Evolutionary conservation across 352 stramenopile genomes (phyloP).

Genomic region (Globisporangium perplexum): DNA sequence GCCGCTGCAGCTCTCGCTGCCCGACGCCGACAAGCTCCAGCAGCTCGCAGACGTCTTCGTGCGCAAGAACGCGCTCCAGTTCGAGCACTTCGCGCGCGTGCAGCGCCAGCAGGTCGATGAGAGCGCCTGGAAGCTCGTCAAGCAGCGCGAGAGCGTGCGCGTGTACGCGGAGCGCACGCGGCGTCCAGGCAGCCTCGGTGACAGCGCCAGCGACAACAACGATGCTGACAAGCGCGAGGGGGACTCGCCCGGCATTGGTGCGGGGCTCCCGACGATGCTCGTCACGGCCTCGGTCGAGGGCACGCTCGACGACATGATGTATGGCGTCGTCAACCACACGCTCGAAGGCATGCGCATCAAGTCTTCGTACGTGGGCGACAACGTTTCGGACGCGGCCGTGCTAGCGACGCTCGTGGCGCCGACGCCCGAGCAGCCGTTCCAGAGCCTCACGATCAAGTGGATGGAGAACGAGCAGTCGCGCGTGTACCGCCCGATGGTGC

Average conservation of each 20-base stretch:
- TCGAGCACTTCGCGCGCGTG: conserved; percentile 20
- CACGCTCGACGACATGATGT: conserved; percentile 22
- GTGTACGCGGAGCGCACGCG: conserved; percentile 25
- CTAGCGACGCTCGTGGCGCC: conserved; percentile 6
- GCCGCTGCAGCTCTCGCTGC: conserved; percentile 19
- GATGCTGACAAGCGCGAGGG: no score
- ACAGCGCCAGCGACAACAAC: no score
- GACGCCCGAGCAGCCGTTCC: conserved; percentile 8
- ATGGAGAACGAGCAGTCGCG: conserved; percentile 6
- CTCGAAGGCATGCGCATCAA: conserved; percentile 18
- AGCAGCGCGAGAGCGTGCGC: conserved; percentile 28
- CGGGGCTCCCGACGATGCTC: conserved; percentile 3
- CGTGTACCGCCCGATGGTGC: neutral
- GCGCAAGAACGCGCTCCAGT: conserved; percentile 18
- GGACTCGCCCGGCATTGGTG: no score
- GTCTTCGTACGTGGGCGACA: conserved; percentile 16
- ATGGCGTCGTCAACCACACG: conserved; percentile 16
- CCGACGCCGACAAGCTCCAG: conserved; percentile 20
- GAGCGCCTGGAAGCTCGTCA: conserved; percentile 23
- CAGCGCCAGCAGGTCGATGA: conserved; percentile 20
- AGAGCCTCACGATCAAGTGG: conserved; percentile 15
- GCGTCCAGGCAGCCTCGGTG: no score
- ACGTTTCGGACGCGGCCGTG: conserved; percentile 12
- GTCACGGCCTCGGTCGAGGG: conserved; percentile 11
- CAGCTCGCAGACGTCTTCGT: conserved; percentile 22